These are phyloP conservation scores for Scleroderma citrinum DNA, from an alignment of 768 basidiomycete genomes.

Conservation along the genomic window DNA sequence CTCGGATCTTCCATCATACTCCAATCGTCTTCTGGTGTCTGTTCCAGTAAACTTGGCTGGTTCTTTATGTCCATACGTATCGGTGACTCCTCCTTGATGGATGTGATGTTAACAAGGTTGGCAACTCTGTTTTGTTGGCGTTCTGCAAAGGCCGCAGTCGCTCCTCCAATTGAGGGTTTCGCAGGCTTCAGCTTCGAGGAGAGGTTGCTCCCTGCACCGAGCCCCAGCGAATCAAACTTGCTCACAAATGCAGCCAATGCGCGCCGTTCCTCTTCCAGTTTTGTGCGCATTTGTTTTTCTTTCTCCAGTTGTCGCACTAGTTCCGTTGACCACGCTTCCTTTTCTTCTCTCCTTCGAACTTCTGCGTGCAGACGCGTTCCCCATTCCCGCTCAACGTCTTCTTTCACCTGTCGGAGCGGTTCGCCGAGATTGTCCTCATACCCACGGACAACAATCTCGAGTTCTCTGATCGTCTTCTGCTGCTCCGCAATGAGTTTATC, in stretches of 20 bases:
- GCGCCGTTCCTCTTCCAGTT: constrained; percentile 71
- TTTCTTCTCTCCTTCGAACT: constrained; percentile 54
- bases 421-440: constrained; percentile 73
- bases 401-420: constrained; percentile 56
- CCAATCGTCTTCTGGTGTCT: constrained; percentile 55
- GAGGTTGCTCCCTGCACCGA: constrained; percentile 34
- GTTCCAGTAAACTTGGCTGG: constrained; percentile 52
- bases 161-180: constrained; percentile 48
- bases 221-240: constrained; percentile 73
- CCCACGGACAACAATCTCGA: constrained; percentile 65
- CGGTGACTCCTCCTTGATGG: constrained; percentile 35
- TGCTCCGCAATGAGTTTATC: constrained; percentile 71
- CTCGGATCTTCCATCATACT: constrained; percentile 42
- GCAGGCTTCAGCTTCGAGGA: constrained; percentile 41
- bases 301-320: constrained; percentile 71
- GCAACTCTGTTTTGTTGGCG: constrained; percentile 34
- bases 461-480: constrained; percentile 66
- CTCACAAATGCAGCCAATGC: constrained; percentile 76
- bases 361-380: constrained; percentile 53
- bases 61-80: constrained; percentile 41
- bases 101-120: constrained; percentile 19
- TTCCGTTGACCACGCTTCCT: constrained; percentile 68
- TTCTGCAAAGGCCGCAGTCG: constrained; percentile 43
- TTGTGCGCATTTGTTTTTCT: constrained; percentile 65
- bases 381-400: constrained; percentile 77